Base-by-base conservation (phyloP, 2,329 filamentous ascomycete species). In the Colletotrichum echinochloae region DNA sequence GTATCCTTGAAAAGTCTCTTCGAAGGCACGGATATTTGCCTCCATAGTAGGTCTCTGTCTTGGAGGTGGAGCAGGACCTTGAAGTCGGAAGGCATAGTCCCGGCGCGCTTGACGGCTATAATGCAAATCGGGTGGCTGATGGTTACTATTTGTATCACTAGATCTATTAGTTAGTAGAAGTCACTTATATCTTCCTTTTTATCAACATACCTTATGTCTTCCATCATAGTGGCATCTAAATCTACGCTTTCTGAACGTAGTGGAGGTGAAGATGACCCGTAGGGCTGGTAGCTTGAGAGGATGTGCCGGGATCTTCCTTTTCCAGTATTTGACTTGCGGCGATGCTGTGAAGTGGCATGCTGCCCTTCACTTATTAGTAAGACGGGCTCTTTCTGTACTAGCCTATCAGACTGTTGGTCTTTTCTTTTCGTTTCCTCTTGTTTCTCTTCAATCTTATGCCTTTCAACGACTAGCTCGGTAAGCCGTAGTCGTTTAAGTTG, bases 81-180 rank as follows among this genome's bases (percentile, higher is more conserved):
- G 28, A 23, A 55, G 51, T 8, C 5, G 12, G 1, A 1, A 14
- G 12, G 51, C 51, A 23, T 35, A 1, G 2, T 37, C 11, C 20
- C 9, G 30, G 26, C 30, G 51, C 30, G 3, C 9, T 14, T 16
- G 51, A 5, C 12, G 12, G 4, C 2, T 5, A 46, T 60, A 28
- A 0, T 6, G 16, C 5, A 1, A 2, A 23, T 5, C 16, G 7
- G n/a, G n/a, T n/a, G n/a, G n/a, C n/a, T n/a, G 8, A 33, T 33
- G 30, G 30, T 8, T 33, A 8, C 2, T 4, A 1, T 60, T 7
- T 23, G 26, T 18, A 5, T 46, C 41, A n/a, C 26, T 46, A 2
- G 37, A 8, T 33, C 30, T 11, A 8, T 23, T 6, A 4, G 26
- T 60, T 6, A 60, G 56, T 3, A 28, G 6, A 28, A 60, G 3